Conservation (phyloP, 1,139 yeast genomes). For the Pichia cactophila region DNA sequence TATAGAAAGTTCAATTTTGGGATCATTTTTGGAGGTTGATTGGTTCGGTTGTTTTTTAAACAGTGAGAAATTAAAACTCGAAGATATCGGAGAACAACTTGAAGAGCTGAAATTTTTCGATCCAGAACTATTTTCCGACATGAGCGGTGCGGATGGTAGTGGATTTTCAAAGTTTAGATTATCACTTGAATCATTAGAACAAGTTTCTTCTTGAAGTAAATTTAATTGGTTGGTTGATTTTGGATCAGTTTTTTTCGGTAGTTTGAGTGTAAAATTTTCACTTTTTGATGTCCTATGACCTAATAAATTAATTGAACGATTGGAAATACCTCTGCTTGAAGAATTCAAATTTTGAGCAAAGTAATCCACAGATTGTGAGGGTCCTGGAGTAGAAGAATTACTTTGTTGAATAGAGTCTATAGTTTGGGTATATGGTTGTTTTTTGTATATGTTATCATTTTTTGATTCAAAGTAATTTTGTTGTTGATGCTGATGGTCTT, state of each 20-base stretch:
- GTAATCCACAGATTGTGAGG: not conserved
- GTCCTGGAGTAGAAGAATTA: not conserved
- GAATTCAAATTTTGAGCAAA: not conserved
- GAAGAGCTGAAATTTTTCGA: not conserved
- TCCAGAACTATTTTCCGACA: constrained; percentile 5
- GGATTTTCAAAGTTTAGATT: constrained; percentile 1
- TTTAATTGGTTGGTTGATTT: constrained; percentile 6
- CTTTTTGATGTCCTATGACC: constrained; percentile 16
- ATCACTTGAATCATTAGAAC: not conserved
- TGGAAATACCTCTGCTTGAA: constrained; percentile 5
- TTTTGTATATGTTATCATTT: not conserved
- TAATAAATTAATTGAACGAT: constrained; percentile 8
- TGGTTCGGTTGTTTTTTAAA: not conserved
- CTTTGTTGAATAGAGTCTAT: not conserved
- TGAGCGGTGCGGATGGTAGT: constrained; percentile 8
- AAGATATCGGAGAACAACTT: constrained; percentile 4
- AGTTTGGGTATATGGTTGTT: not conserved
- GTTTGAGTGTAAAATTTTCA: constrained; percentile 10
- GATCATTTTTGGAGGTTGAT: not conserved
- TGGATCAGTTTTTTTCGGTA: constrained; percentile 3
- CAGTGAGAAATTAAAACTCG: constrained; percentile 1
- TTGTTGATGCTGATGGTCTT: not conserved
- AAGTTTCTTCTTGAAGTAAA: constrained; percentile 6
- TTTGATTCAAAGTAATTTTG: not conserved
- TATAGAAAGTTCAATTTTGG: constrained; percentile 5